phyloP scores from a whole-genome alignment of 1,284 basidiomycete species.

The Ceratobasidium sp. region DNA sequence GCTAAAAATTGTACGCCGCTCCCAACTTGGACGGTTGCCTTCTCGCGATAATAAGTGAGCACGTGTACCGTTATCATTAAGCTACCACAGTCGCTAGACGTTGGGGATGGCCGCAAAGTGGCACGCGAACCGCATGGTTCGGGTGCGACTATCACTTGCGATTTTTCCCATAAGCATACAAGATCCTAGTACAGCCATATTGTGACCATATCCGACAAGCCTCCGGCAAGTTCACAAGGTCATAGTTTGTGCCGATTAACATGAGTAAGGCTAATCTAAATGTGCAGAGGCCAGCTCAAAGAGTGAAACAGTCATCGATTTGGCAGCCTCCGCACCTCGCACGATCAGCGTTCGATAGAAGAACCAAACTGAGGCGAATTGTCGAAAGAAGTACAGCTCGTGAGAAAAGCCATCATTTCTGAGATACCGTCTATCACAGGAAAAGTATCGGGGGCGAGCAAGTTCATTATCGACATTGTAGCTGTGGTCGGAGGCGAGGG shows the following conservation, averaged over 20 bases:
- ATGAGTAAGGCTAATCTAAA: too few species aligned
- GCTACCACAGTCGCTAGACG: not conserved
- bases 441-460: not conserved
- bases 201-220: not conserved
- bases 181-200: not conserved
- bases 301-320: not conserved
- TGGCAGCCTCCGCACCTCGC: not conserved
- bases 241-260: not conserved
- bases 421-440: not conserved
- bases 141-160: not conserved
- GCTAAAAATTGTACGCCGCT: not conserved
- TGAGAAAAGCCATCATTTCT: not conserved
- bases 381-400: not conserved
- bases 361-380: not conserved
- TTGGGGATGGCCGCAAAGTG: not conserved
- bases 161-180: not conserved
- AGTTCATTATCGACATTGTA: too few species aligned
- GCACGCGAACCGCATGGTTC: not conserved
- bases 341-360: not conserved
- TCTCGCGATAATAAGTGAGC: not conserved
- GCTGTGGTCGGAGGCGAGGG: too few species aligned
- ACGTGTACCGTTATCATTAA: not conserved
- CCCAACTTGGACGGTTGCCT: not conserved
- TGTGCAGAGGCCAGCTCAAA: not conserved
- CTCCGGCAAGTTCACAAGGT: not conserved